These are phyloP conservation scores for Biscogniauxia mediterranea DNA, from an alignment of 2,329 filamentous ascomycete species.

Conservation along the genomic window DNA sequence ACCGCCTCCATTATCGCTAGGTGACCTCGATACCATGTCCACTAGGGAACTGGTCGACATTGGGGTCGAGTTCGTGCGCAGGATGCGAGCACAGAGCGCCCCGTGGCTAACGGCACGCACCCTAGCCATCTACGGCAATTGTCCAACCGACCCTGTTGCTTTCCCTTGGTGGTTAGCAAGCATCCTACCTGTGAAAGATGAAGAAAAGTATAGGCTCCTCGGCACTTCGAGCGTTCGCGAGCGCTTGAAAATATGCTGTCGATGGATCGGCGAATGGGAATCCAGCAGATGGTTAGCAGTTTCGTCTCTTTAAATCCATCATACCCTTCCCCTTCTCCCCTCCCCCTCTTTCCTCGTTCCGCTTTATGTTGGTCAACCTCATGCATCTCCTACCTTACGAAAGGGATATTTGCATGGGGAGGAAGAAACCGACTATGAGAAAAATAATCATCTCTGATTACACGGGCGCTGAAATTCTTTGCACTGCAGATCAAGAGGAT, in stretches of 20 bases:
- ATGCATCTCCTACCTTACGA: neutral
- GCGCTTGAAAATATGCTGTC: constrained; percentile 76
- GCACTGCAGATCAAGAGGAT: constrained; percentile 5
- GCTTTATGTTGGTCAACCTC: neutral
- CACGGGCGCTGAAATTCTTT: constrained; percentile 10
- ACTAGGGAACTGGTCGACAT: constrained; percentile 69
- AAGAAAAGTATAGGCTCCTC: constrained; percentile 77
- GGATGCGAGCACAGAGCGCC: constrained; percentile 66
- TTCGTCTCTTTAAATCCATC: constrained; percentile 1
- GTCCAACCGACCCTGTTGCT: constrained; percentile 69
- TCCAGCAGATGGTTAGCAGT: constrained; percentile 66
- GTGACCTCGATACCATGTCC: constrained; percentile 56
- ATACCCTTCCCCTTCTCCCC: neutral
- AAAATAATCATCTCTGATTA: neutral
- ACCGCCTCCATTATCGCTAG: constrained; percentile 13
- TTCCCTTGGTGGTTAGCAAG: constrained; percentile 93
- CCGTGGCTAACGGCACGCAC: constrained; percentile 74
- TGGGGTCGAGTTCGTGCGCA: constrained; percentile 64
- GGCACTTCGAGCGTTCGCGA: constrained; percentile 73
- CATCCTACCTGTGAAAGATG: constrained; percentile 72
- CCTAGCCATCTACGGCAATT: constrained; percentile 71
- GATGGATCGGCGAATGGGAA: constrained; percentile 75
- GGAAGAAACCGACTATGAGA: neutral
- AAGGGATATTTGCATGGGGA: neutral
- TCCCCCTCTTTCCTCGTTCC: constrained; percentile 1